Evolutionary conservation across 202 grass and related monocot species (phyloP).

Genomic region (Dendrocalamus latiflorus): DNA sequence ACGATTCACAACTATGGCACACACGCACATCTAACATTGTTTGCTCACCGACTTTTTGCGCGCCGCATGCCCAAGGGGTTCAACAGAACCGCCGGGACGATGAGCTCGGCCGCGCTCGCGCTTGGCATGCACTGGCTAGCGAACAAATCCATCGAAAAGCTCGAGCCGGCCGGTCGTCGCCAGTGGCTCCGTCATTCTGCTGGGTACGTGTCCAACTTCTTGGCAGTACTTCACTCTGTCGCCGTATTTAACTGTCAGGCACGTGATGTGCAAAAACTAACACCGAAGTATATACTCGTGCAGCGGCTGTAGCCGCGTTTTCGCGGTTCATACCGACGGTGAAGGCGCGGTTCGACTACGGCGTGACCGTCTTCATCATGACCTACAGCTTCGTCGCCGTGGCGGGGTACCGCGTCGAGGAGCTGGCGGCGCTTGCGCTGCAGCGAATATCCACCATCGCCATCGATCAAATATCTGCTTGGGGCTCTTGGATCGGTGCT

Average conservation of each 20-base stretch:
- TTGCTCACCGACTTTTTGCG: not conserved
- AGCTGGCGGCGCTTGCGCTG: conserved; percentile 34
- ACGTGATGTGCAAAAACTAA: not conserved
- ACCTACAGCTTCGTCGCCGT: conserved; percentile 66
- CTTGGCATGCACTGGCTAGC: conserved; percentile 66
- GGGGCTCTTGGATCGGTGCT: too few relatives aligned
- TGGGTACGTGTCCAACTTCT: conserved; percentile 33
- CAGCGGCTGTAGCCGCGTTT: conserved; percentile 52
- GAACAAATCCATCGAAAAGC: conserved; percentile 33
- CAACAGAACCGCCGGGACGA: conserved; percentile 48
- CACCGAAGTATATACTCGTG: not conserved
- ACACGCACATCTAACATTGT: not conserved
- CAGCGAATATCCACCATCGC: conserved; percentile 45
- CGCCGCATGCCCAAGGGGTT: conserved; percentile 38
- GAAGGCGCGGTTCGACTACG: conserved; percentile 65
- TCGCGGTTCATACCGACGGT: conserved; percentile 61
- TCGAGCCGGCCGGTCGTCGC: conserved; percentile 52
- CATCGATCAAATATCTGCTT: not conserved
- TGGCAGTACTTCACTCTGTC: too few relatives aligned
- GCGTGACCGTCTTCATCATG: conserved; percentile 68
- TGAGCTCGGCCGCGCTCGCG: conserved; percentile 46
- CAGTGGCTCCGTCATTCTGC: conserved; percentile 52
- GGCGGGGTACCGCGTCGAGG: conserved; percentile 58
- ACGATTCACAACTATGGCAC: not conserved
- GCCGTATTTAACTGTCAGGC: not conserved